Evolutionary conservation across 2,329 filamentous ascomycete genomes (phyloP), one percentile per base, ranked within the genome.

Genomic region (Fusarium scirpi): DNA sequence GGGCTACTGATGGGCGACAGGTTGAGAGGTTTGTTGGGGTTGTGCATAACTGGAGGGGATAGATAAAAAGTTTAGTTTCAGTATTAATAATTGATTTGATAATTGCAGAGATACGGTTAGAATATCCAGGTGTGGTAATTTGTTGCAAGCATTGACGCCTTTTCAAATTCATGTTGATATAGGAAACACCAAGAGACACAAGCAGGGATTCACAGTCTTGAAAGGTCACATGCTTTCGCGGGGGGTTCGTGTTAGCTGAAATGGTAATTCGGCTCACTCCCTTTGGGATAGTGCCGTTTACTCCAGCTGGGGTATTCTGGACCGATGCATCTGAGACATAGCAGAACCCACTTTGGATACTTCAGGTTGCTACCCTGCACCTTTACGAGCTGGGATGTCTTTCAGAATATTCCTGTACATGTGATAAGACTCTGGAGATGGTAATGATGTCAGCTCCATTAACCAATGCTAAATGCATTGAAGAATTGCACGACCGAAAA

Each of bases 1-100:
- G 84, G 85, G 84, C 85, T 11, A 86, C 85, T 6, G 81, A 85
- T 16, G 68, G 69, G 5, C 62, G 72, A 18, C 78, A 84, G 75
- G 76, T 86, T 15, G 81, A 84, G 24, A 77, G 71, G 24, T 82
- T 82, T 30, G 71, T 73, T 48, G 54, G 29, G 15, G 30, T 73
- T 20, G 67, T 73, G 12, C 60, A 72, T 24, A 22, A n/a, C n/a
- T 74, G 72, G 72, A 45, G 9, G 4, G 44, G 8, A 24, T 49
- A 58, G 30, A 41, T 3, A 1, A 49, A 62, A 63, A 63, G 12
- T 34, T 45, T 6, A 8, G 5, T n/a, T 48, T n/a, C n/a, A n/a
- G n/a, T 18, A 27, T 11, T 46, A 46, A 55, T 55, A 32, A 22
- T 30, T 38, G n/a, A n/a, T n/a, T n/a, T n/a, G n/a, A n/a, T n/a